Conservation (phyloP, 345 rosid species). For the Ceriops tagal region DNA sequence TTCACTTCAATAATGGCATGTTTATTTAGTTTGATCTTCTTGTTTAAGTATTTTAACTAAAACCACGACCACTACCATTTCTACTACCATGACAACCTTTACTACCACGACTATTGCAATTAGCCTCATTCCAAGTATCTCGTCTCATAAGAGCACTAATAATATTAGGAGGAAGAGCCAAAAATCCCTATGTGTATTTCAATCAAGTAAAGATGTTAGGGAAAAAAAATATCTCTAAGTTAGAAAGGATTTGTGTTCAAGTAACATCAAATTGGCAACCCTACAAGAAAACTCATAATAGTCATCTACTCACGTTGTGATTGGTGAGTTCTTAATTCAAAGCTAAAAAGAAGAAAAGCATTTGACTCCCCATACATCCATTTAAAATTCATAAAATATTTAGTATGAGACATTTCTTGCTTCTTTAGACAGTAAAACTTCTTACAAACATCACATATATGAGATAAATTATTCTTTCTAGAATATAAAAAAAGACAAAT, state of each 20-base stretch:
- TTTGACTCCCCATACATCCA: background rate
- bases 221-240: background rate
- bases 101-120: no score
- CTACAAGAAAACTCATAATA: slow-evolving; percentile 3
- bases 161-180: no score
- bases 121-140: no score
- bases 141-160: no score
- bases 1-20: no score
- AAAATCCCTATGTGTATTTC: no score
- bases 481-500: slow-evolving; percentile 5
- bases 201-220: background rate
- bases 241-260: slow-evolving; percentile 1
- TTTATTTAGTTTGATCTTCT: no score
- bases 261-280: background rate
- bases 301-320: background rate
- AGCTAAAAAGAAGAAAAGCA: background rate
- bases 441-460: background rate
- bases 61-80: no score
- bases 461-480: background rate
- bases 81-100: no score
- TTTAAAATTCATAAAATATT: no score
- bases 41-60: no score
- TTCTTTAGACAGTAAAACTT: background rate
- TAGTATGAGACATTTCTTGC: no score
- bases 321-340: background rate